These are phyloP conservation scores for Cytospora schulzeri DNA, from an alignment of 2,329 filamentous ascomycete species.

Conservation along the genomic window DNA sequence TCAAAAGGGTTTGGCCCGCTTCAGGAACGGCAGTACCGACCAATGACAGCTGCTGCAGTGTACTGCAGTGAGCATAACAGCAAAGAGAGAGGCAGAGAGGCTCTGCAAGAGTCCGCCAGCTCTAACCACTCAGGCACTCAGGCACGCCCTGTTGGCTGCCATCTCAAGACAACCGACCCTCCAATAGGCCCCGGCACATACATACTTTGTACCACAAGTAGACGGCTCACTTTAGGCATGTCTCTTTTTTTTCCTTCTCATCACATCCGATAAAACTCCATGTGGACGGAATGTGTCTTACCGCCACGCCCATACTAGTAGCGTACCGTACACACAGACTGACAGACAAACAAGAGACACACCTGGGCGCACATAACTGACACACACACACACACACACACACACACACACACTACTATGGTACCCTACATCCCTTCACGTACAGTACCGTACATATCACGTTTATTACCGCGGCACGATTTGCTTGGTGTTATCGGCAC, in stretches of 20 bases:
- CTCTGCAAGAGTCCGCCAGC: slow-evolving; percentile 9
- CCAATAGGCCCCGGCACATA: not conserved
- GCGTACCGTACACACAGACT: no score
- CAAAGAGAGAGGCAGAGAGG: not conserved
- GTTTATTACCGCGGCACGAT: not conserved
- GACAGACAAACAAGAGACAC: no score
- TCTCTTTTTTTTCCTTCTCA: no score
- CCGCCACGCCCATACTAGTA: no score
- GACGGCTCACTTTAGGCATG: no score
- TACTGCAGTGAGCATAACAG: not conserved
- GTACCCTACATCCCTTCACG: no score
- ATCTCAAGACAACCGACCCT: not conserved
- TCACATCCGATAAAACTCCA: no score
- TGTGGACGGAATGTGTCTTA: no score
- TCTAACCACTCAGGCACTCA: not conserved
- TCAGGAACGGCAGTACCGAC: not conserved
- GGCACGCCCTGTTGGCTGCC: not conserved
- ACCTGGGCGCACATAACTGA: no score
- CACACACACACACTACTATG: no score
- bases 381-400: no score
- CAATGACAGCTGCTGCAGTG: not conserved
- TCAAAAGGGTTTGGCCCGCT: slow-evolving; percentile 16
- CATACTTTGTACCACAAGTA: no score
- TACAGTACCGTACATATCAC: not conserved
- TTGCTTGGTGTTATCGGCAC: slow-evolving; percentile 3